These are phyloP conservation scores for Taphrina confusa DNA, from an alignment of 1,139 yeast species.

Conservation along the genomic window DNA sequence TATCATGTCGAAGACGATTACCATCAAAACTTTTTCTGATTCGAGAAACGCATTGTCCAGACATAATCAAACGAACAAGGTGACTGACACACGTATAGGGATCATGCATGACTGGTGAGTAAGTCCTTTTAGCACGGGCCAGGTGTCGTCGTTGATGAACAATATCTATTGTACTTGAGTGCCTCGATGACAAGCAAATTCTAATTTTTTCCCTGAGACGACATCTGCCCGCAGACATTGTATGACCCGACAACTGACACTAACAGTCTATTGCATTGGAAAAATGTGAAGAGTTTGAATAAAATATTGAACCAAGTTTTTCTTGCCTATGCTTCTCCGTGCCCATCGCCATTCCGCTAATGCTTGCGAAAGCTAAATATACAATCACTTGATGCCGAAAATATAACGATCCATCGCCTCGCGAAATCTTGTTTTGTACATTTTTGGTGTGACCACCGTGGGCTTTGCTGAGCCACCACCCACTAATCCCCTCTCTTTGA, in stretches of 20 bases:
- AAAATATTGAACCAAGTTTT: too few relatives aligned
- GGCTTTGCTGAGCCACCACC: slow-evolving; percentile 89
- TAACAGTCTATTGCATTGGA: too few relatives aligned
- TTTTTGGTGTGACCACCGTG: slow-evolving; percentile 94
- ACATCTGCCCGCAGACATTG: background rate
- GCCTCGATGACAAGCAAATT: slow-evolving; percentile 22
- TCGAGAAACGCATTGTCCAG: background rate
- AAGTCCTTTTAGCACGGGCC: background rate
- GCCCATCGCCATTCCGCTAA: too few relatives aligned
- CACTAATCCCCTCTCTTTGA: slow-evolving; percentile 86
- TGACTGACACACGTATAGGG: background rate
- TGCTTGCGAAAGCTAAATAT: too few relatives aligned
- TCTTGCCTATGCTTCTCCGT: too few relatives aligned
- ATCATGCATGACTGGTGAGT: background rate
- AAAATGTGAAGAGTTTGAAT: too few relatives aligned
- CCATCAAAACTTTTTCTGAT: slow-evolving; percentile 25
- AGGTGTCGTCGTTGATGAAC: slow-evolving; percentile 6
- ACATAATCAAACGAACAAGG: background rate
- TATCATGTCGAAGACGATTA: slow-evolving; percentile 24
- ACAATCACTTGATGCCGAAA: slow-evolving; percentile 66
- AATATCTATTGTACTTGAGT: slow-evolving; percentile 24
- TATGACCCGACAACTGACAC: too few relatives aligned
- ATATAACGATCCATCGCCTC: slow-evolving; percentile 98
- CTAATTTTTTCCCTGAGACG: slow-evolving; percentile 29
- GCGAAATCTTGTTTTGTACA: slow-evolving; percentile 86